These are phyloP conservation scores for Verbascum thapsus DNA, from an alignment of 257 asterid species.

Conservation along the genomic window DNA sequence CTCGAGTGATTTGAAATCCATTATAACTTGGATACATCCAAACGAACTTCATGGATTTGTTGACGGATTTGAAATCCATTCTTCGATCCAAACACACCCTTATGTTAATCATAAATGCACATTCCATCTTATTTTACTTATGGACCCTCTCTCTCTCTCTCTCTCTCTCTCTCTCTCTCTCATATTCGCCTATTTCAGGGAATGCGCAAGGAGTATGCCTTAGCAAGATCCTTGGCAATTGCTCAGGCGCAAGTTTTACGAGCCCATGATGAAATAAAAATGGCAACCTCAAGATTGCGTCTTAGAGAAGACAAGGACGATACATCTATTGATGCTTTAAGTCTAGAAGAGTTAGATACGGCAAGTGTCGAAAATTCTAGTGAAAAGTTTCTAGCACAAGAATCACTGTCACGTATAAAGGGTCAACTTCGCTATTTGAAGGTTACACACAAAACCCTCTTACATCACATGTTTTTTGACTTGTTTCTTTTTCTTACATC, in stretches of 20 bases:
- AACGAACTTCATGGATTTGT: too few species aligned
- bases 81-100: too few species aligned
- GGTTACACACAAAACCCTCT: slow-evolving; percentile 44
- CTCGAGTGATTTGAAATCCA: too few species aligned
- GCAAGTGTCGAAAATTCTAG: slow-evolving; percentile 85
- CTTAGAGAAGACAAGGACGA: slow-evolving; percentile 76
- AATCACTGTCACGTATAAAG: slow-evolving; percentile 70
- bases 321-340: slow-evolving; percentile 76
- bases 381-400: slow-evolving; percentile 77
- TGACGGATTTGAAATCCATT: too few species aligned
- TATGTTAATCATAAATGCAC: slow-evolving; percentile 8
- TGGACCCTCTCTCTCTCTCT: slow-evolving; percentile 8
- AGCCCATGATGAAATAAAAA: slow-evolving; percentile 92
- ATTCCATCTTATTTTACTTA: slow-evolving; percentile 15
- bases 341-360: slow-evolving; percentile 73
- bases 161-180: slow-evolving; percentile 14
- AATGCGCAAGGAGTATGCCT: slow-evolving; percentile 92
- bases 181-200: slow-evolving; percentile 49
- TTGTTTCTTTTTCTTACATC: slow-evolving; percentile 18
- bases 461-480: slow-evolving; percentile 20
- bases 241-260: slow-evolving; percentile 93
- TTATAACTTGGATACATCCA: too few species aligned
- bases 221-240: slow-evolving; percentile 75
- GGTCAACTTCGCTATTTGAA: slow-evolving; percentile 97
- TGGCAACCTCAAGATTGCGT: slow-evolving; percentile 94